A percentile compares a stretch with the other conserved stretches of the same genome.
phyloP scores from a whole-genome alignment of 2,329 filamentous ascomycete species.

The Apiospora malaysiana region DNA sequence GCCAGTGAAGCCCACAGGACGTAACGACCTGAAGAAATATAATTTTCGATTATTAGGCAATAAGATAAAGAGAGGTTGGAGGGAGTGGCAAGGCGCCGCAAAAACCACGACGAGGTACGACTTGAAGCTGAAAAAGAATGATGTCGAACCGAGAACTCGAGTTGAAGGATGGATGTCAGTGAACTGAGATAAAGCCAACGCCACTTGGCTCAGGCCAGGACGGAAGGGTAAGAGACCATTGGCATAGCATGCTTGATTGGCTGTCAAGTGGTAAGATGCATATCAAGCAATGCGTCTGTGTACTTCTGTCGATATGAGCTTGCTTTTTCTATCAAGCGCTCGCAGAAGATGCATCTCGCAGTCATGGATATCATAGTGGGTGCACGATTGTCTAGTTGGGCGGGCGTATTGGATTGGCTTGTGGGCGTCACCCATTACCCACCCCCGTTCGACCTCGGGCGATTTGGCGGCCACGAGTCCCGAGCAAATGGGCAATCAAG shows the following conservation, averaged over 20 bases:
- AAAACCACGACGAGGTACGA: not conserved
- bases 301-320: not conserved
- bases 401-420: no score
- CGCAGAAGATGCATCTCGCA: not conserved
- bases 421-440: not conserved
- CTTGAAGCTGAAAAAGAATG: not conserved
- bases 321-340: not conserved
- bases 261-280: not conserved
- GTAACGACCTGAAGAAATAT: not conserved
- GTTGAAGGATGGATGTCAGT: not conserved
- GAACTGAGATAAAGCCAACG: not conserved
- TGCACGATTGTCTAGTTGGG: not conserved
- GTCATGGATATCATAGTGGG: no score
- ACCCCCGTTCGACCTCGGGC: not conserved
- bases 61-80: not conserved
- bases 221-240: no score
- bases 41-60: not conserved
- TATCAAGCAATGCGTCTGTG: not conserved
- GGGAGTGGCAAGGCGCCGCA: not conserved
- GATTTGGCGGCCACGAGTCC: constrained; percentile 1
- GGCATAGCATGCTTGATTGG: not conserved
- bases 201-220: not conserved
- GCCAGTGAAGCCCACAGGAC: not conserved
- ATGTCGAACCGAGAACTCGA: not conserved
- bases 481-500: not conserved